phyloP scores from a whole-genome alignment of 352 stramenopile species.

The Phytophthora pini region DNA sequence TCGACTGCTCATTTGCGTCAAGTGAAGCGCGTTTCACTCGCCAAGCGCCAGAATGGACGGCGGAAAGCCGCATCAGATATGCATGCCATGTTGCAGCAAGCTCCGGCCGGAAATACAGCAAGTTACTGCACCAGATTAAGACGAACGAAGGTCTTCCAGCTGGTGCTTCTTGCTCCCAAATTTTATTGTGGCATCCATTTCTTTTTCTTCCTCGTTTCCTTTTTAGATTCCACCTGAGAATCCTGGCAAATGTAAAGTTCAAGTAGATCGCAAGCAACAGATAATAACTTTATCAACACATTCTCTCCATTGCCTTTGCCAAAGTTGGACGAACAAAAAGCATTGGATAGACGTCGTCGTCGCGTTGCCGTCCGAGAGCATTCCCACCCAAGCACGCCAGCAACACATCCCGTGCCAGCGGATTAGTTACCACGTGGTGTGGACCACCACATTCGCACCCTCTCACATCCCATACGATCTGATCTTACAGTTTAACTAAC shows the following conservation, averaged over 20 bases:
- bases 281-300: no score
- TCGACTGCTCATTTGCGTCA: constrained; percentile 10
- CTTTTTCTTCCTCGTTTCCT: not conserved
- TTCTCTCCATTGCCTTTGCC: not conserved
- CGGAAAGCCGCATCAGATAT: not conserved
- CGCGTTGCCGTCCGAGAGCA: constrained; percentile 12
- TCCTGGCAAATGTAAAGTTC: not conserved
- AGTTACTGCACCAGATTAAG: constrained; percentile 2
- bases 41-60: constrained; percentile 2
- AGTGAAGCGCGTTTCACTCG: not conserved
- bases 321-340: constrained; percentile 6
- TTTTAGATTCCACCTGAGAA: not conserved
- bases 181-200: not conserved
- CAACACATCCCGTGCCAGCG: constrained; percentile 18
- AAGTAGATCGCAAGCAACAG: not conserved
- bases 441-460: not conserved
- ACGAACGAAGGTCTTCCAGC: not conserved
- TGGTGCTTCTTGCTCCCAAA: constrained; percentile 1
- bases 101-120: constrained; percentile 4
- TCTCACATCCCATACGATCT: no score
- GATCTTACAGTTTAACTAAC: no score
- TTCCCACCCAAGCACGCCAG: constrained; percentile 31
- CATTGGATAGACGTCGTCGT: constrained; percentile 26
- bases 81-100: not conserved
- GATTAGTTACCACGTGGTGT: constrained; percentile 19